phyloP scores from a whole-genome alignment of 768 basidiomycete species.

The Tricholoma furcatifolium region DNA sequence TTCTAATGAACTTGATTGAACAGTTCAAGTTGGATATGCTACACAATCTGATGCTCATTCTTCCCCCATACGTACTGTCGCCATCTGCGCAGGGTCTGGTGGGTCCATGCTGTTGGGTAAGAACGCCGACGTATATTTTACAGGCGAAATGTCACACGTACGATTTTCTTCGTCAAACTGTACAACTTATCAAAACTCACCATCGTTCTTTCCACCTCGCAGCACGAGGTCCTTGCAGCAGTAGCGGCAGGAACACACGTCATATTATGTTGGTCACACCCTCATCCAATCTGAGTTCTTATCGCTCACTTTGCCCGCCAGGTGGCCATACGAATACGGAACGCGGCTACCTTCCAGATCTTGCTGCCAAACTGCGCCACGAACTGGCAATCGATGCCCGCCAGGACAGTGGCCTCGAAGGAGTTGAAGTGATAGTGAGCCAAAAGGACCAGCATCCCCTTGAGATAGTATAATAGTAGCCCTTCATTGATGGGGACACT shows the following conservation, averaged over 20 bases:
- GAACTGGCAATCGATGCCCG: constrained; percentile 43
- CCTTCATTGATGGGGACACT: too few species aligned
- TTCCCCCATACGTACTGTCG: constrained; percentile 55
- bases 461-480: constrained; percentile 40
- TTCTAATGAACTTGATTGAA: constrained; percentile 21
- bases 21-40: constrained; percentile 71
- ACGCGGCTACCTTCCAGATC: constrained; percentile 70
- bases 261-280: constrained; percentile 68
- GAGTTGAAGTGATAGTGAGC: constrained; percentile 70
- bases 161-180: constrained; percentile 20
- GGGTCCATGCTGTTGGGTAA: constrained; percentile 70
- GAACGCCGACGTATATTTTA: constrained; percentile 84
- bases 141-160: constrained; percentile 92
- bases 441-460: constrained; percentile 74
- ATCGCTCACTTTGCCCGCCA: constrained; percentile 27
- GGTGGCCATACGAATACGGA: constrained; percentile 82
- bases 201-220: constrained; percentile 16
- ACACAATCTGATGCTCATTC: constrained; percentile 25
- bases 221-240: constrained; percentile 89
- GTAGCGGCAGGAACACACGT: constrained; percentile 76
- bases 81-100: constrained; percentile 91
- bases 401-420: constrained; percentile 29
- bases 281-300: constrained; percentile 24
- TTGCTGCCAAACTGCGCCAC: constrained; percentile 59
- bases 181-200: constrained; percentile 13